phyloP scores from a whole-genome alignment of 163 green algal genomes.

The Scenedesmus sp. region DNA sequence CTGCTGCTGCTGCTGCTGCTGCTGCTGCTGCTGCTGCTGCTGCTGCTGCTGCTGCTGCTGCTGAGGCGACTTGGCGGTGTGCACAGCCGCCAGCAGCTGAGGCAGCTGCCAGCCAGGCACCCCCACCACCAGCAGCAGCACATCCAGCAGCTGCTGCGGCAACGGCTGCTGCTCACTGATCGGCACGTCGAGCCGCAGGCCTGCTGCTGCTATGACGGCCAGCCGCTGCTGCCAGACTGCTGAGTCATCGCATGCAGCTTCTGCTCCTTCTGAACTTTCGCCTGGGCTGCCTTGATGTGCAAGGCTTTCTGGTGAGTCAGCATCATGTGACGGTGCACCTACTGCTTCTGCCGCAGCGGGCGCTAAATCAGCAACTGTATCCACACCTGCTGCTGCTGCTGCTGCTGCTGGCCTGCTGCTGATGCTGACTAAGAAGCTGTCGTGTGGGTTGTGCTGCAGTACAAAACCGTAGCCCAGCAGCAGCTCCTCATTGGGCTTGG shows the following conservation, averaged over 20 bases:
- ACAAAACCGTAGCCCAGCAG: constrained; percentile 57
- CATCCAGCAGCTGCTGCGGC: constrained; percentile 41
- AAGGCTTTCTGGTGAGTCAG: background rate
- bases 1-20: too few relatives aligned
- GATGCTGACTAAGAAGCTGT: constrained; percentile 52
- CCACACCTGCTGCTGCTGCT: background rate
- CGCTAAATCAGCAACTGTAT: too few relatives aligned
- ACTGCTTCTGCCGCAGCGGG: too few relatives aligned
- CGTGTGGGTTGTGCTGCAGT: constrained; percentile 29
- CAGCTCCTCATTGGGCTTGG: constrained; percentile 56
- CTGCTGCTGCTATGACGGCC: background rate
- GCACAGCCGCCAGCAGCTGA: background rate
- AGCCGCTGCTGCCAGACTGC: constrained; percentile 40
- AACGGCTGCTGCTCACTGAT: constrained; percentile 29
- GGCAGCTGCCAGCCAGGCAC: constrained; percentile 29
- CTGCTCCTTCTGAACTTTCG: background rate
- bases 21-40: constrained; percentile 36
- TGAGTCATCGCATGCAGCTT: constrained; percentile 26
- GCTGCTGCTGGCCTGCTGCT: background rate
- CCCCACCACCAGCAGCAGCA: constrained; percentile 40
- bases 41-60: constrained; percentile 42
- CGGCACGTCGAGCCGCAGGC: constrained; percentile 29
- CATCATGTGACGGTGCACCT: background rate
- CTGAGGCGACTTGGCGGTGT: background rate
- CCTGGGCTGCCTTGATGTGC: too few relatives aligned